Evolutionary conservation across 2,329 filamentous ascomycete species (phyloP), one percentile per base, ranked within the genome.

Genomic region (Juglanconis juglandina): DNA sequence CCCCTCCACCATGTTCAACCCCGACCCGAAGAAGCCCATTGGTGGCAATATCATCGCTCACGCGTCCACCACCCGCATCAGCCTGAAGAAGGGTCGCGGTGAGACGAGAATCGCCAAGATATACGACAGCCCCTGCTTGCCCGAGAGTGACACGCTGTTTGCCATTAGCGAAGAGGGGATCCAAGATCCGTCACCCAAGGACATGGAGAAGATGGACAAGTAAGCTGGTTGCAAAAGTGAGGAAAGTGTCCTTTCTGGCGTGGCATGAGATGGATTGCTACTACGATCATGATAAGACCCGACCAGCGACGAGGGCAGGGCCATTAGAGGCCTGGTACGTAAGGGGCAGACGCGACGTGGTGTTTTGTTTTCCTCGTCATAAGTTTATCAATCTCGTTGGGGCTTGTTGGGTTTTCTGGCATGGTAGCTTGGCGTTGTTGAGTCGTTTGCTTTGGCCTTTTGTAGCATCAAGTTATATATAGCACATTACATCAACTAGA

Each of bases 101-200:
- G 95, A 99, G 81, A 99, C 95, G 30, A 86, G 95, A 79, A 91
- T 99, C 67, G 96, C 95, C 79, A 99, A 98, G 81, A 99, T 99
- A 64, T 99, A 99, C 72, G 96, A 99, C 76, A 98, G 93, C 68
- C 95, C 95, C 2, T 99, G 95, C 75, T 79, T 99, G 65, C 95
- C 95, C 0, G 95, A 99, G 77, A 96, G 92, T 69, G 96, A 99
- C 74, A 96, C 92, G 71, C 77, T 98, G 68, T 99, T 99, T 77
- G 94, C 95, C 51, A 99, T 99, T 73, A 92, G 91, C 60, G 96
- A 98, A 75, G 92, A 97, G 72, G 95, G 95, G 48, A 99, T 99
- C 70, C 92, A 92, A 34, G 95, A 99, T 72, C 95, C 95, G 49
- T 91, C 89, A 61, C 94, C 95, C 50, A 99, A 99, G 80, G 95